Evolutionary conservation across 345 rosid genomes (phyloP), one percentile per base, ranked within the genome.

Genomic region (Eucalyptus curtisii): DNA sequence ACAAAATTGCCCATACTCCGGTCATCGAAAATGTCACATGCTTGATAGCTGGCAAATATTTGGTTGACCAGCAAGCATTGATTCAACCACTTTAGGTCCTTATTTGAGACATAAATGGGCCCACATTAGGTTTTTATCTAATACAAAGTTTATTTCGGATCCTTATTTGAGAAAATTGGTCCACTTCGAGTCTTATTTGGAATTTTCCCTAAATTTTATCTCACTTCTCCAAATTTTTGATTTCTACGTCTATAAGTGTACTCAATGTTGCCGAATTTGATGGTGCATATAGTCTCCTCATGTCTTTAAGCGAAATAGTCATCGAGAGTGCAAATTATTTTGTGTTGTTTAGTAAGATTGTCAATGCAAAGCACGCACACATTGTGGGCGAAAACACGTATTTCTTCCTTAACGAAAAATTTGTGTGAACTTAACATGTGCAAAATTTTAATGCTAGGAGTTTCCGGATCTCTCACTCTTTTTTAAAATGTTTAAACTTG

Each of bases 221-320:
- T n/a, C 3, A 3, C 37, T 64, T 31, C 19, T 64, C 37, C 2
- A 30, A 30, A 64, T 19, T 64, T 64, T 64, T 30, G 37, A 64
- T 30, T 64, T 64, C 71, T 59, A 59, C 2, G 1, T 61, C 33
- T 14, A 61, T 17, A 0, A 7, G 4, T 30, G 33, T n/a, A 13
- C 9, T 61, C 33, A 30, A n/a, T 1, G 7, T 1, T 13, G 19
- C 37, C 2, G 0, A 64, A 13, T 30, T 64, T 2, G 71, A 8
- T 64, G 71, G 71, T 7, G 31, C 16, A 31, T 30, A 64, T 64
- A 64, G 71, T 30, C 17, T 64, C 71, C 71, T 30, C 4, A 61
- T 61, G 71, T 64, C 71, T 64, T 61, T 64, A 52, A 15, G 71
- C 37, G 4, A 64, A 64, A 64, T 30, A 64, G 71, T 7, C 71